Conservation (phyloP, 345 rosid genomes). For the Lepidium didymum region DNA sequence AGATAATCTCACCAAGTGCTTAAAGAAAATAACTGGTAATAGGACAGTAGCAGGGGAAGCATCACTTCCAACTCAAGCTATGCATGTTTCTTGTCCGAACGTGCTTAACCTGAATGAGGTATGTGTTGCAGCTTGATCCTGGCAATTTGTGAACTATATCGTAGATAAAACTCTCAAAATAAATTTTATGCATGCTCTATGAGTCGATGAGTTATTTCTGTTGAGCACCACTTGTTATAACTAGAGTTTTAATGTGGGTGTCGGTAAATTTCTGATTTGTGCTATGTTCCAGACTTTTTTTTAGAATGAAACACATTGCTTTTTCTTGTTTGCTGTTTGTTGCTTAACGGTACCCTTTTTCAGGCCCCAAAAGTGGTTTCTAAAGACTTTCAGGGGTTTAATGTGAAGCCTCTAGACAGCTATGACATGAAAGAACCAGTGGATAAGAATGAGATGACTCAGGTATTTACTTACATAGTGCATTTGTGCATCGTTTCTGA, state of each 20-base stretch:
- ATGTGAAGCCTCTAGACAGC: constrained; percentile 26
- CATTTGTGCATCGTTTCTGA: not conserved
- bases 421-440: constrained; percentile 19
- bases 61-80: constrained; percentile 9
- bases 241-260: not conserved
- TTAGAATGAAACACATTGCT: not conserved
- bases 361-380: constrained; percentile 15
- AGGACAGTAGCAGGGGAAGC: constrained; percentile 28
- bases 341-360: constrained; percentile 12
- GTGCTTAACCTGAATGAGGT: constrained; percentile 42
- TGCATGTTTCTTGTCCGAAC: constrained; percentile 18
- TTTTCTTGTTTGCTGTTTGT: constrained; percentile 12
- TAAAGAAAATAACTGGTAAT: constrained; percentile 31
- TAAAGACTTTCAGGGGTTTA: constrained; percentile 6
- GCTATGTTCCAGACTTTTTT: not conserved
- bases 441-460: constrained; percentile 50
- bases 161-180: not conserved
- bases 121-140: constrained; percentile 8
- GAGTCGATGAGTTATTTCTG: not conserved
- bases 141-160: not conserved
- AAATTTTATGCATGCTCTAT: not conserved
- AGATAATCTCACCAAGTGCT: constrained; percentile 49
- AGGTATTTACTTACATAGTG: constrained; percentile 39
- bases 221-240: constrained; percentile 1
- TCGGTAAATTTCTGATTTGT: not conserved